phyloP scores from a whole-genome alignment of 306 rosid genomes.

The Trichosanthes truncata region DNA sequence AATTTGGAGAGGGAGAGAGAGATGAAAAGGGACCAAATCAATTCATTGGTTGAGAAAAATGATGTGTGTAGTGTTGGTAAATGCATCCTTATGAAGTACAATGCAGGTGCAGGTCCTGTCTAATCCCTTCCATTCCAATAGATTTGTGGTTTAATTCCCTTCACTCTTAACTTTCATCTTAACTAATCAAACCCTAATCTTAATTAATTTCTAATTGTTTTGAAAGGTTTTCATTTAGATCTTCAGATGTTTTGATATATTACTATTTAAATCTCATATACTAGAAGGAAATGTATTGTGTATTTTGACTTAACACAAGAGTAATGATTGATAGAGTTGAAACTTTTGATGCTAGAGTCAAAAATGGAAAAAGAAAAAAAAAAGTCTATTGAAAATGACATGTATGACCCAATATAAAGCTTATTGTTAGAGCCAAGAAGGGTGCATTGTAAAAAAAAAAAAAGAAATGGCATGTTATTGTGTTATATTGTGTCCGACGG shows the following conservation, averaged over 20 bases:
- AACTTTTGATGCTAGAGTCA: not conserved
- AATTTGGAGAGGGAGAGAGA: not conserved
- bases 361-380: not conserved
- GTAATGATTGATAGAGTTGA: not conserved
- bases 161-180: too few species aligned
- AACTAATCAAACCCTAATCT: too few species aligned
- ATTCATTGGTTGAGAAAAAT: not conserved
- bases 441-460: not conserved
- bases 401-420: slow-evolving; percentile 5
- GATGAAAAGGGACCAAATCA: not conserved
- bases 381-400: slow-evolving; percentile 1
- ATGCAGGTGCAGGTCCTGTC: not conserved
- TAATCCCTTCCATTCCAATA: not conserved
- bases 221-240: too few species aligned
- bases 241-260: too few species aligned
- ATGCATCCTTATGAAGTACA: not conserved
- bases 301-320: not conserved
- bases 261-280: too few species aligned
- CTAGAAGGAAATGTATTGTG: not conserved
- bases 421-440: not conserved
- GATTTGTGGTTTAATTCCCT: not conserved
- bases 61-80: not conserved
- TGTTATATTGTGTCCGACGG: not conserved
- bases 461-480: not conserved
- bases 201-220: too few species aligned